Percentiles rank a stretch among this genome's conserved stretches.
These are phyloP conservation scores for Bryopsis sp. DNA, from an alignment of 139 green algal species.

Conservation along the genomic window DNA sequence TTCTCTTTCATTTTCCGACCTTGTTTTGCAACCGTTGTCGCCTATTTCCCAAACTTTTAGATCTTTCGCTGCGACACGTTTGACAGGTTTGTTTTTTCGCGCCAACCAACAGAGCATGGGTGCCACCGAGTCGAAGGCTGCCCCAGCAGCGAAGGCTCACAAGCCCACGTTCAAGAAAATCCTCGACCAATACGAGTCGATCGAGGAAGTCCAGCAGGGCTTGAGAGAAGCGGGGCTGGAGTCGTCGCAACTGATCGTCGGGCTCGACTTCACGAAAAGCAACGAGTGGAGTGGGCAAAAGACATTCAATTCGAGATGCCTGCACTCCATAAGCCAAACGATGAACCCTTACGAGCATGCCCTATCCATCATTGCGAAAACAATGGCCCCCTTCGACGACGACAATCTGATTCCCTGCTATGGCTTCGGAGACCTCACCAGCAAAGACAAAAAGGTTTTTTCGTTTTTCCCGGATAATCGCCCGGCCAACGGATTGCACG, in stretches of 20 bases:
- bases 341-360: not conserved
- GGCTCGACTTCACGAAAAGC: slow-evolving; percentile 54
- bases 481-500: slow-evolving; percentile 37
- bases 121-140: too few relatives aligned
- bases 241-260: slow-evolving; percentile 49
- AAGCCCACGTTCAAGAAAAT: too few relatives aligned
- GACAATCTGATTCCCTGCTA: slow-evolving; percentile 8
- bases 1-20: too few relatives aligned
- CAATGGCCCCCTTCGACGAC: not conserved
- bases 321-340: not conserved
- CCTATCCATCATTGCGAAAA: not conserved
- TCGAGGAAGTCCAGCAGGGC: slow-evolving; percentile 17
- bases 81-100: too few relatives aligned
- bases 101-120: too few relatives aligned
- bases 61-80: too few relatives aligned
- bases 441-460: slow-evolving; percentile 23
- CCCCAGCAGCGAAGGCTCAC: too few relatives aligned
- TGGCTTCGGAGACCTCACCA: not conserved
- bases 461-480: slow-evolving; percentile 31
- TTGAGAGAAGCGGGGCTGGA: slow-evolving; percentile 38
- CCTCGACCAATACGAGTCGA: too few relatives aligned
- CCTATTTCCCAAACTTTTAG: too few relatives aligned
- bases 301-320: slow-evolving; percentile 31
- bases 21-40: too few relatives aligned
- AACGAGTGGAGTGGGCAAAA: slow-evolving; percentile 47